These are phyloP conservation scores for Clonostachys solani DNA, from an alignment of 2,329 filamentous ascomycete species.

Conservation along the genomic window DNA sequence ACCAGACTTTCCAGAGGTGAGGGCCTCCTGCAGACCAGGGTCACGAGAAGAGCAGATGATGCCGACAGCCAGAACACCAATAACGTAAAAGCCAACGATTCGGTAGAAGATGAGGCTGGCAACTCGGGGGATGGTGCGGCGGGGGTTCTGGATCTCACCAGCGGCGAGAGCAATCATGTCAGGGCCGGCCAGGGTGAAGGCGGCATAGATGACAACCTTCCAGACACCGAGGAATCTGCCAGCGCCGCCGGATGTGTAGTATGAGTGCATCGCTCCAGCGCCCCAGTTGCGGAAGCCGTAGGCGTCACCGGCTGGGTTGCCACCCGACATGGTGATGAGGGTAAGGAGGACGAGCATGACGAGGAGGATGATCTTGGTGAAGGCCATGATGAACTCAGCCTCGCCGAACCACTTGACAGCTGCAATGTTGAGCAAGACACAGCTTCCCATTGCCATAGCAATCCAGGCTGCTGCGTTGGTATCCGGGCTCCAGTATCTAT, in stretches of 20 bases:
- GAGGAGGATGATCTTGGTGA: slow-evolving; percentile 38
- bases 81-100: slow-evolving; percentile 67
- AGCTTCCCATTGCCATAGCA: slow-evolving; percentile 38
- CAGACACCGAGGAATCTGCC: slow-evolving; percentile 59
- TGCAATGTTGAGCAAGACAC: slow-evolving; percentile 40
- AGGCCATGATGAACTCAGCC: slow-evolving; percentile 53
- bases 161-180: slow-evolving; percentile 58
- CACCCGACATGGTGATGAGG: slow-evolving; percentile 57
- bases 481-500: slow-evolving; percentile 24
- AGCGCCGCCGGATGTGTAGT: slow-evolving; percentile 38
- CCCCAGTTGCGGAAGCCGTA: slow-evolving; percentile 60
- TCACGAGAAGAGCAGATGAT: slow-evolving; percentile 50
- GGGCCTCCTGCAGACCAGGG: slow-evolving; percentile 27
- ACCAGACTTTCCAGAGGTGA: slow-evolving; percentile 43
- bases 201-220: slow-evolving; percentile 57
- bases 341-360: slow-evolving; percentile 58
- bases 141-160: slow-evolving; percentile 61
- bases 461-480: slow-evolving; percentile 45
- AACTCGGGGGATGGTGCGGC: slow-evolving; percentile 61
- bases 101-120: slow-evolving; percentile 73
- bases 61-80: slow-evolving; percentile 52
- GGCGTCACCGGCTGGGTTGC: slow-evolving; percentile 57
- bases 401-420: slow-evolving; percentile 40
- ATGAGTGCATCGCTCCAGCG: slow-evolving; percentile 23
- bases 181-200: slow-evolving; percentile 64